Base-by-base conservation (phyloP, 768 basidiomycete species). In the Lentinus tigrinus region DNA sequence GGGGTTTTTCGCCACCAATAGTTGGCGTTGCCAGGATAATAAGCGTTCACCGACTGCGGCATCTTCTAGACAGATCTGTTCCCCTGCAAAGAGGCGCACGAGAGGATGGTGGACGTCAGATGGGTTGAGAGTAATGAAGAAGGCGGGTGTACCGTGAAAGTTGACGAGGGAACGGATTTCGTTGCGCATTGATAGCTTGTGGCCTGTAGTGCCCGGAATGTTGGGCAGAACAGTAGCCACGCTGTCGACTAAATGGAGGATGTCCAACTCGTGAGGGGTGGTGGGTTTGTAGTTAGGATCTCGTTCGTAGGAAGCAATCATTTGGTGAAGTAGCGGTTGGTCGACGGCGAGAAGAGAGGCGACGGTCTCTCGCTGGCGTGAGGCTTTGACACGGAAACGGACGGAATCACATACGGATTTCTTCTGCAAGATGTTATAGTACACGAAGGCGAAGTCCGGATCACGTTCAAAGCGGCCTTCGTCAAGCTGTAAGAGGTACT, bases 401-500 rank as follows among this genome's bases (percentile, higher is more conserved):
- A 52, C 61, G 1, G 54, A 47, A 0, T 34, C 24, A 19, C 39
- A 57, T 2, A 65, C 64, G 0, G 42, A 4, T 19, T 50, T 47
- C 44, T 67, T 67, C 23, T 62, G 64, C 1, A 47, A 7, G 14
- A 67, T 64, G 19, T 47, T 65, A 24, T 56, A 65, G 40, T 50
- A 65, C 8, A 66, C 57, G 19, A 62, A 66, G 0, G 58, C 65
- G 31, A 66, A 66, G 17, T 60, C 51, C 0, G 60, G 40, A 54
- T 53, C 61, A 19, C 27, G 27, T 31, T 21, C 21, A 31, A 62
- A 62, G 4, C 31, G 61, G 4, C 47, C 43, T n/a, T 54, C 52
- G 10, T 58, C 23, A 1, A 50, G 9, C 2, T 10, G 10, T 9
- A 58, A 31, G 8, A 54, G 19, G 21, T 54, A 47, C 2, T 36